Evolutionary conservation across 345 rosid species (phyloP).

Genomic region (Eucalyptus cladocalyx): DNA sequence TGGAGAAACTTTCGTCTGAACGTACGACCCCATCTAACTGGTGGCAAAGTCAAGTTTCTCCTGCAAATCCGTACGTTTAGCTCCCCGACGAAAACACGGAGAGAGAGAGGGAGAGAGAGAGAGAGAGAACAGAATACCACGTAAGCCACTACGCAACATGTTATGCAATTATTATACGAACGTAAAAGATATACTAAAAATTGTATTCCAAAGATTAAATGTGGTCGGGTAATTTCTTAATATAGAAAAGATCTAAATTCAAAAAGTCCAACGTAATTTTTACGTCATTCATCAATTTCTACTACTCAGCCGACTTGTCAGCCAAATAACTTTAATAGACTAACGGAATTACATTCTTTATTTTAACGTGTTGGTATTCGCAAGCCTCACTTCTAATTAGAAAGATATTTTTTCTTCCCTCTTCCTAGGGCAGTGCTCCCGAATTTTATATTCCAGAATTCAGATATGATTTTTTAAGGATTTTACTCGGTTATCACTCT

Average conservation of each 20-base stretch:
- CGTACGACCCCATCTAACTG: background rate
- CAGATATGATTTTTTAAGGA: too few relatives aligned
- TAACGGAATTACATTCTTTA: accelerated
- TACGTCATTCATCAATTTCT: accelerated
- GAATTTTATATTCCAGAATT: too few relatives aligned
- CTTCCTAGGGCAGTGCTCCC: too few relatives aligned
- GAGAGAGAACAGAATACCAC: background rate
- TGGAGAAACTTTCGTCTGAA: background rate
- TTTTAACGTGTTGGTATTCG: accelerated
- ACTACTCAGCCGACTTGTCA: accelerated
- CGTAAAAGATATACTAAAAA: background rate
- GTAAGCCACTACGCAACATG: background rate
- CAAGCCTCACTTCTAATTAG: accelerated
- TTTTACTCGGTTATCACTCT: background rate
- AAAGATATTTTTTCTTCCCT: too few relatives aligned
- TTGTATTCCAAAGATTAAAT: background rate
- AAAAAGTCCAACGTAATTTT: background rate
- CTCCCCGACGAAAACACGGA: background rate
- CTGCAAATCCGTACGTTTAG: background rate
- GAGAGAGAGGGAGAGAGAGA: background rate
- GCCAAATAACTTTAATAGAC: too few relatives aligned
- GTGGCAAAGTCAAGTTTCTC: background rate
- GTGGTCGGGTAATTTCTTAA: background rate
- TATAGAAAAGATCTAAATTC: too few relatives aligned
- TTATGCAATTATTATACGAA: background rate